phyloP scores from a whole-genome alignment of 805 yeast species.

The Scheffersomyces stipitis region DNA sequence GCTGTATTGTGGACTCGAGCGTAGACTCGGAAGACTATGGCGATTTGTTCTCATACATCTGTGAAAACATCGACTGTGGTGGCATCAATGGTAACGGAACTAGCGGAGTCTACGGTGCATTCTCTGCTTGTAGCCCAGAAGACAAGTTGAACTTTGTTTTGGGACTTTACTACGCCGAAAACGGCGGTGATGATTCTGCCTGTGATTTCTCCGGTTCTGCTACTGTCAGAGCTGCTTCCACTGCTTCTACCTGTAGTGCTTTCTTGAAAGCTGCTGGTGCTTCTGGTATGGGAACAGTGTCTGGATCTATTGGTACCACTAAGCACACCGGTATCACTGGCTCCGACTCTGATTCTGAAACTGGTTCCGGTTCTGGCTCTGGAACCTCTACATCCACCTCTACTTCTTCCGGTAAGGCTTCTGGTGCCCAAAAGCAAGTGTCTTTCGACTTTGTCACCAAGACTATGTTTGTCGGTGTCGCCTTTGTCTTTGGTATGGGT shows the following conservation, averaged over 20 bases:
- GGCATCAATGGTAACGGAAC: constrained; percentile 40
- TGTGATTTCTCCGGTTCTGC: constrained; percentile 62
- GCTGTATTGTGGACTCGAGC: constrained; percentile 32
- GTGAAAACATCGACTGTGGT: constrained; percentile 34
- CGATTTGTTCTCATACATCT: constrained; percentile 33
- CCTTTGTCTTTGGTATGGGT: constrained; percentile 29
- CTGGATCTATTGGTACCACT: constrained; percentile 33
- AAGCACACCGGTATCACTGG: constrained; percentile 23
- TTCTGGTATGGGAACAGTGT: constrained; percentile 62
- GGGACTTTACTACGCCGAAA: constrained; percentile 33
- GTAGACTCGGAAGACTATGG: constrained; percentile 33
- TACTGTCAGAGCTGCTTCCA: constrained; percentile 43
- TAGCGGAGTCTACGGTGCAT: constrained; percentile 42
- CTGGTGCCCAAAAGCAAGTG: constrained; percentile 15
- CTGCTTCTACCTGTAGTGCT: constrained; percentile 56
- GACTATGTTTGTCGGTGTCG: constrained; percentile 21
- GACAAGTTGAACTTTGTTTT: constrained; percentile 39
- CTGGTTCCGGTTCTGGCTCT: constrained; percentile 14
- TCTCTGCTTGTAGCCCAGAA: constrained; percentile 36
- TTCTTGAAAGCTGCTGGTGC: constrained; percentile 65
- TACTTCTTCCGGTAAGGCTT: constrained; percentile 11
- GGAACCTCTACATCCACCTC: constrained; percentile 14
- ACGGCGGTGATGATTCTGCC: constrained; percentile 45
- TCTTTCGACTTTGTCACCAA: constrained; percentile 16
- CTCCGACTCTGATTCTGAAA: constrained; percentile 27